phyloP scores from a whole-genome alignment of 1,284 basidiomycete genomes.

The Golubevia sp. region DNA sequence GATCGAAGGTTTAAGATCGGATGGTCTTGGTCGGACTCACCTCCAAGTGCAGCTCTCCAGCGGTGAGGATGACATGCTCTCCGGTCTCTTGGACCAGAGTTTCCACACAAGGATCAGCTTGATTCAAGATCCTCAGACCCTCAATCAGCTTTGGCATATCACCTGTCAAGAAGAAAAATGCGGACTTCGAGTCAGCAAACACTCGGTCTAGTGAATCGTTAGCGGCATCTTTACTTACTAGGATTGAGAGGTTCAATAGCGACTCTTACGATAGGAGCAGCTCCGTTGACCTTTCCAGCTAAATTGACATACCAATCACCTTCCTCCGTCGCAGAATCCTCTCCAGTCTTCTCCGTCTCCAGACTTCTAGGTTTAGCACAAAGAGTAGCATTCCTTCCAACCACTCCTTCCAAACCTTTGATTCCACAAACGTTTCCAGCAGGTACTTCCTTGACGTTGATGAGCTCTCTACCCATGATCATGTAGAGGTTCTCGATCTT shows the following conservation, averaged over 20 bases:
- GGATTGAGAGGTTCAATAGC: conserved; percentile 87
- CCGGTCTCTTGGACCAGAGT: conserved; percentile 96
- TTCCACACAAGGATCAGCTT: conserved; percentile 96
- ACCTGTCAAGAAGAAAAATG: conserved; percentile 6
- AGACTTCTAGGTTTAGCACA: conserved; percentile 66
- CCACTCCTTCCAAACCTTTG: conserved; percentile 84
- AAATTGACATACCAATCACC: conserved; percentile 74
- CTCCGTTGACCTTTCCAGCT: conserved; percentile 65
- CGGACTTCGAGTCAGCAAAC: background rate
- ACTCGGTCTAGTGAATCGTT: background rate
- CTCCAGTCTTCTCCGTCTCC: background rate
- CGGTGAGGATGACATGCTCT: conserved; percentile 94
- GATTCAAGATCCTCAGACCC: conserved; percentile 86
- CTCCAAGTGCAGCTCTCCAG: conserved; percentile 95
- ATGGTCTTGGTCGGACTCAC: conserved; percentile 63
- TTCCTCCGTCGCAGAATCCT: conserved; percentile 38
- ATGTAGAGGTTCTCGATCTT: conserved; percentile 81
- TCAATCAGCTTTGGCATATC: conserved; percentile 89
- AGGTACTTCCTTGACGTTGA: conserved; percentile 79
- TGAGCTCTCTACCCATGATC: conserved; percentile 97
- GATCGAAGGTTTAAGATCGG: background rate
- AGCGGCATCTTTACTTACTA: conserved; percentile 62
- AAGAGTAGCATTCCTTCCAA: conserved; percentile 87
- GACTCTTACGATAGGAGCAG: conserved; percentile 88
- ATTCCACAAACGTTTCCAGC: conserved; percentile 97